A percentile compares a stretch with the other conserved stretches of the same genome.
Conservation (phyloP, 2,329 filamentous ascomycete genomes). For the Fusarium floridanum region DNA sequence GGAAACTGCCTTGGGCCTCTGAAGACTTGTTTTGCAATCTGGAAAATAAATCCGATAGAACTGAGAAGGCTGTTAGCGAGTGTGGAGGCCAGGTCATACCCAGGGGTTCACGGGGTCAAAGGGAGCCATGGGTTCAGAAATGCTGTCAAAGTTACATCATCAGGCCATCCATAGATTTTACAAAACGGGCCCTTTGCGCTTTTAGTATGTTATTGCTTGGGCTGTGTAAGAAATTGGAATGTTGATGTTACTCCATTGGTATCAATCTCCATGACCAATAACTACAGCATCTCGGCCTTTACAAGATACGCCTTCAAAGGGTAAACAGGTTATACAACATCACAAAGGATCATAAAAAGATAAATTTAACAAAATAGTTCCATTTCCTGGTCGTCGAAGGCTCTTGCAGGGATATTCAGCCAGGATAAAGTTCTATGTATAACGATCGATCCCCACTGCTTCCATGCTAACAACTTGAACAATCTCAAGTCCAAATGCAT, state of each 20-base stretch:
- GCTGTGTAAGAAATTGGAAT: background rate
- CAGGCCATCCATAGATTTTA: background rate
- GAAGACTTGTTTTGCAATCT: background rate
- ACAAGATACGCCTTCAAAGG: too few relatives aligned
- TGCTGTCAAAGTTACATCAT: background rate
- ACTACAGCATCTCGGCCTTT: too few relatives aligned
- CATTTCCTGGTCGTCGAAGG: background rate
- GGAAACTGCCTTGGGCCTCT: accelerated
- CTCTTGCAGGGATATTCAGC: background rate
- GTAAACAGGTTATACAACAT: too few relatives aligned
- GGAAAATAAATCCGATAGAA: too few relatives aligned
- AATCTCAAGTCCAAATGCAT: background rate
- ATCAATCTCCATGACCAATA: too few relatives aligned
- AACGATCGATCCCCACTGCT: background rate
- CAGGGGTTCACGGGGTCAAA: background rate
- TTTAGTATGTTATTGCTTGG: background rate
- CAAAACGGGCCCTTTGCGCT: background rate
- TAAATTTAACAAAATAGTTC: background rate
- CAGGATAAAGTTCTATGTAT: background rate
- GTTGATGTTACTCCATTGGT: background rate
- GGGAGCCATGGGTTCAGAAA: too few relatives aligned
- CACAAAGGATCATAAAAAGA: too few relatives aligned
- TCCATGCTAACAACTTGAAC: background rate
- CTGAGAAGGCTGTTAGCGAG: background rate
- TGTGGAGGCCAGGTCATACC: background rate